These are phyloP conservation scores for Gossypium stocksii DNA, from an alignment of 345 rosid species.

Conservation along the genomic window DNA sequence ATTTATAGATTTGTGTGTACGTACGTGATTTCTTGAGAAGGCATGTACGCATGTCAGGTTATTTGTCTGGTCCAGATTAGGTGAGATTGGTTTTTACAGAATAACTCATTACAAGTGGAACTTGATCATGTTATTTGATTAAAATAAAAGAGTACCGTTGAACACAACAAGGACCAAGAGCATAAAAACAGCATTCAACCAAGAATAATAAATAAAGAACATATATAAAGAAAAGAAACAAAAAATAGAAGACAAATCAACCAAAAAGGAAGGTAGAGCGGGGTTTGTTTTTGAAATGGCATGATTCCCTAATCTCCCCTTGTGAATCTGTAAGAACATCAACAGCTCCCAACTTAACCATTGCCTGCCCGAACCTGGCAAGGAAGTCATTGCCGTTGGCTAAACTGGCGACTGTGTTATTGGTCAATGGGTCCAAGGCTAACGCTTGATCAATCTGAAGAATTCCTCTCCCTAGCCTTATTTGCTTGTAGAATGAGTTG, in stretches of 20 bases:
- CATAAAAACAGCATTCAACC: neutral
- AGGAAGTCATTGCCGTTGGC: slow-evolving; percentile 32
- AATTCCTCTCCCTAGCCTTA: slow-evolving; percentile 28
- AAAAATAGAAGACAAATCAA: neutral
- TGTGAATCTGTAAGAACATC: slow-evolving; percentile 13
- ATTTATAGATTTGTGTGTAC: neutral
- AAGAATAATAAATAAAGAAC: too few species aligned
- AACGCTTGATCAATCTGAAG: slow-evolving; percentile 50
- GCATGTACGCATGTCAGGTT: neutral
- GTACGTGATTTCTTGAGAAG: neutral
- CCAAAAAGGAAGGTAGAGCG: neutral
- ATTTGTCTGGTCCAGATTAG: neutral
- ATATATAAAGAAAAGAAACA: neutral
- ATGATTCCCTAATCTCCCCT: slow-evolving; percentile 50
- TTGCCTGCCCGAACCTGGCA: slow-evolving; percentile 41
- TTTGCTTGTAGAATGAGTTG: slow-evolving; percentile 48
- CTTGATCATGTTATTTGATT: neutral
- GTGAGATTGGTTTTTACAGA: neutral
- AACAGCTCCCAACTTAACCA: slow-evolving; percentile 50
- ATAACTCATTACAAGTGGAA: neutral
- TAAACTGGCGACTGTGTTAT: slow-evolving; percentile 18
- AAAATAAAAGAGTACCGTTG: neutral
- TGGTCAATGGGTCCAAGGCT: slow-evolving; percentile 31
- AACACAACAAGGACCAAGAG: neutral
- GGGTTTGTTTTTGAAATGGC: slow-evolving; percentile 11